Conservation (phyloP, 192 early-diverging fungal species). For the Umbelopsis sp. region DNA sequence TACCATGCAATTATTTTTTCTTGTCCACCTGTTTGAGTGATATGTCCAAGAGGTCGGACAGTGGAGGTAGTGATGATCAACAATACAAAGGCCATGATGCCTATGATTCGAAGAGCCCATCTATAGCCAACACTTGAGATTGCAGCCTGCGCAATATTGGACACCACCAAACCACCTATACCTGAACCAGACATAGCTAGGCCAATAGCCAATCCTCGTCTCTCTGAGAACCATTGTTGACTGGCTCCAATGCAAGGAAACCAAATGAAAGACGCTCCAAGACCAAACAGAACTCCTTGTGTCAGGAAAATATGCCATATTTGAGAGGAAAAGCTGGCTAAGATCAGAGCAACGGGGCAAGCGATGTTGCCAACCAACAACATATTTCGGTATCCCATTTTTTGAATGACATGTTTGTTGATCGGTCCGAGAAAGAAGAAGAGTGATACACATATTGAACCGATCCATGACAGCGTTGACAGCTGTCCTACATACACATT, state of each 20-base stretch:
- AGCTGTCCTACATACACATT: constrained; percentile 42
- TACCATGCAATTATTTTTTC: constrained; percentile 39
- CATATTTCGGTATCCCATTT: constrained; percentile 53
- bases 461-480: constrained; percentile 46
- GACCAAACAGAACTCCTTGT: constrained; percentile 75
- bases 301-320: constrained; percentile 77
- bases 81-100: constrained; percentile 58
- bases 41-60: constrained; percentile 36
- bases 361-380: constrained; percentile 48
- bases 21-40: constrained; percentile 21
- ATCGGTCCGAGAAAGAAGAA: constrained; percentile 47
- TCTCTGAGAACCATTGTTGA: constrained; percentile 70
- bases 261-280: constrained; percentile 66
- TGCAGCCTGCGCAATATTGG: constrained; percentile 57
- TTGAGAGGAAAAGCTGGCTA: constrained; percentile 49
- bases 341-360: constrained; percentile 41
- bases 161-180: constrained; percentile 70
- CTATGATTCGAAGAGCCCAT: constrained; percentile 66
- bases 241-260: constrained; percentile 67
- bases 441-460: constrained; percentile 46
- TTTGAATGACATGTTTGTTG: constrained; percentile 33
- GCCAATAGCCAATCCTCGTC: constrained; percentile 70
- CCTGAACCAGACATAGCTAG: constrained; percentile 75
- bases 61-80: constrained; percentile 38
- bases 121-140: constrained; percentile 57